Conservation (phyloP, 768 basidiomycete species). For the Kwoniella heveanensis region DNA sequence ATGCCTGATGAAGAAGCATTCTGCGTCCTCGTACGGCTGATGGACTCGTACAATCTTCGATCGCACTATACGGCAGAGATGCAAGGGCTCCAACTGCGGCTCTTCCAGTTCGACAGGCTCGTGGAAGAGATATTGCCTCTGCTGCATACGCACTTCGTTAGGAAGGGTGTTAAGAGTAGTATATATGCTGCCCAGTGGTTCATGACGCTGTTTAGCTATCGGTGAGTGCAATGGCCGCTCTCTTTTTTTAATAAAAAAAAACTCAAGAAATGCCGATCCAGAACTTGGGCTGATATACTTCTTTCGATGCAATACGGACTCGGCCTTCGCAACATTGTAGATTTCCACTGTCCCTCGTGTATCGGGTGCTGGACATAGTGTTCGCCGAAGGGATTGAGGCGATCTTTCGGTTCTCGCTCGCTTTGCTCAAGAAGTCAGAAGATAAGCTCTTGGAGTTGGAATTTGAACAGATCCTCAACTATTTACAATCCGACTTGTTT, state of each 20-base stretch:
- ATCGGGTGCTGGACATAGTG: conserved; percentile 93
- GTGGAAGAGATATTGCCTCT: conserved; percentile 91
- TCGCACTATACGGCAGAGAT: conserved; percentile 99
- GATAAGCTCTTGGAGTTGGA: conserved; percentile 73
- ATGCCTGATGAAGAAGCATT: conserved; percentile 99
- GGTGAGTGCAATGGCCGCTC: conserved; percentile 59
- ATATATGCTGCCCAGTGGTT: conserved; percentile 99
- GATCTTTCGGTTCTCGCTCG: conserved; percentile 90
- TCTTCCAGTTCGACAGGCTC: conserved; percentile 89
- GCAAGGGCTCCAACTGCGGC: conserved; percentile 91
- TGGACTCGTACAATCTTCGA: conserved; percentile 94
- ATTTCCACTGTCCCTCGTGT: conserved; percentile 91
- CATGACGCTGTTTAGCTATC: conserved; percentile 92
- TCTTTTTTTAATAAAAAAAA: background rate
- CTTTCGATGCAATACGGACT: background rate
- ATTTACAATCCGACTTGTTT: conserved; percentile 77
- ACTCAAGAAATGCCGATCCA: too few relatives aligned
- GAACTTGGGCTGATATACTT: background rate
- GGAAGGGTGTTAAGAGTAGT: conserved; percentile 92
- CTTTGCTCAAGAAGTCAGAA: conserved; percentile 85
- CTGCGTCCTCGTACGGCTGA: conserved; percentile 86
- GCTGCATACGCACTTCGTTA: conserved; percentile 85
- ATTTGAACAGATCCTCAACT: conserved; percentile 86
- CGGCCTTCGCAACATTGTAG: conserved; percentile 60
- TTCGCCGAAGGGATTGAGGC: conserved; percentile 96